Conservation (phyloP, 1,284 basidiomycete species). For the Peniophora sp. region DNA sequence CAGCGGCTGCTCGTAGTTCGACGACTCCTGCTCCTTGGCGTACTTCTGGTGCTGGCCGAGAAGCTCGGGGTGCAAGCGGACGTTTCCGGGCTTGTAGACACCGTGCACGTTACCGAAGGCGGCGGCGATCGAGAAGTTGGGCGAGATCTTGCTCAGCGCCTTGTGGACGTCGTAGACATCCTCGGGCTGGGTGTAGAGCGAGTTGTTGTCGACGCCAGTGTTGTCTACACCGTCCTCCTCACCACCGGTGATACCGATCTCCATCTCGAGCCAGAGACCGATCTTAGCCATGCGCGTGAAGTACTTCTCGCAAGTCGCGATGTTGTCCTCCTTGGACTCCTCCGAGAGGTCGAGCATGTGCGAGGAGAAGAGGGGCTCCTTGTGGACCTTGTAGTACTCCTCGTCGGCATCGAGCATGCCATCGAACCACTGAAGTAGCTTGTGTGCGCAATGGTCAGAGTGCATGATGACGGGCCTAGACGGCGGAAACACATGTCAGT, state of each 20-base stretch:
- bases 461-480: constrained; percentile 91
- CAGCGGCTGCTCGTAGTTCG: constrained; percentile 72
- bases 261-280: constrained; percentile 99
- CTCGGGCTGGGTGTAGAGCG: constrained; percentile 96
- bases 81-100: constrained; percentile 94
- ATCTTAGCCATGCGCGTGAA: constrained; percentile 93
- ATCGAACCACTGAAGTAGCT: constrained; percentile 99
- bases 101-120: constrained; percentile 97
- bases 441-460: constrained; percentile 98
- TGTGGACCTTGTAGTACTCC: constrained; percentile 85
- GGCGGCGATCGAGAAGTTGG: constrained; percentile 95
- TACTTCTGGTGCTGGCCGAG: constrained; percentile 88
- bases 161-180: constrained; percentile 92
- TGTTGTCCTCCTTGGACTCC: constrained; percentile 97
- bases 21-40: constrained; percentile 66
- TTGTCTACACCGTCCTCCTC: constrained; percentile 99
- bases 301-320: constrained; percentile 90
- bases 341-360: constrained; percentile 99
- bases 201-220: constrained; percentile 88
- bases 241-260: constrained; percentile 99
- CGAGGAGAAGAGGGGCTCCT: constrained; percentile 93
- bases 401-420: constrained; percentile 98
- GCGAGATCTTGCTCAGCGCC: constrained; percentile 78
- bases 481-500: constrained; percentile 1
- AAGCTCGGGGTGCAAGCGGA: constrained; percentile 87